Base-by-base conservation (phyloP, 2,329 filamentous ascomycete species). In the Phyllosticta citrichinensis region DNA sequence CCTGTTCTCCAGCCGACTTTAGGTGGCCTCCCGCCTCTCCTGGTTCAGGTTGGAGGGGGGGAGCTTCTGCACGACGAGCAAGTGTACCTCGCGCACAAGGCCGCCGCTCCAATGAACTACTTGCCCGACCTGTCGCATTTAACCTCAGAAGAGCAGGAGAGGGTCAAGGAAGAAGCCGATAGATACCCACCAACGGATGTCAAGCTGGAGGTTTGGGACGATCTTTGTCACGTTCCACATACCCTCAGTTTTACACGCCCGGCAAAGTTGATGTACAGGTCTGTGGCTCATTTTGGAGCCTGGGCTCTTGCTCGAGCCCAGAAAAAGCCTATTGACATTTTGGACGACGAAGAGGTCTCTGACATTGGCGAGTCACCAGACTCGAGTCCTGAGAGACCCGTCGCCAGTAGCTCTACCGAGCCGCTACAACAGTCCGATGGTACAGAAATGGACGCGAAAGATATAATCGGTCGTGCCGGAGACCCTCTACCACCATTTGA, bases 171-270 rank as follows among this genome's bases (percentile, higher is more conserved):
- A 35, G 82, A 87, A 47, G 79, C 81, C 62, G 86, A 87, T 27
- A 85, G 81, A 64, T 95, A 90, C 73, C 84, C 85, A 62, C 89
- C 91, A 0, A 99, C 94, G 0, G 84, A 96, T 67, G 93, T 97
- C 0, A 91, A 97, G 70, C 80, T 99, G 2, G 94, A 97, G 71
- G 87, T 97, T 1, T 97, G 93, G 92, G 93, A 97, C 62, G 89
- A 96, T 67, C 78, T 97, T 2, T 97, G 94, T 68, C 93, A 97
- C 70, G 92, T 96, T 5, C 87, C 88, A 0, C 90, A 93, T 0
- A 97, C 92, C 0, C 80, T 97, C n/a, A 96, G 90, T 68, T 97
- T 96, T 72, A 97, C 93, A 0, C 83, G 87, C n/a, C 94, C 94
- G 0, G 94, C 93, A 54, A 97, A 97, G 72, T 89, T 88, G 75